Evolutionary conservation across 2,329 filamentous ascomycete genomes (phyloP).

Genomic region (Ambrosiella cleistominuta): DNA sequence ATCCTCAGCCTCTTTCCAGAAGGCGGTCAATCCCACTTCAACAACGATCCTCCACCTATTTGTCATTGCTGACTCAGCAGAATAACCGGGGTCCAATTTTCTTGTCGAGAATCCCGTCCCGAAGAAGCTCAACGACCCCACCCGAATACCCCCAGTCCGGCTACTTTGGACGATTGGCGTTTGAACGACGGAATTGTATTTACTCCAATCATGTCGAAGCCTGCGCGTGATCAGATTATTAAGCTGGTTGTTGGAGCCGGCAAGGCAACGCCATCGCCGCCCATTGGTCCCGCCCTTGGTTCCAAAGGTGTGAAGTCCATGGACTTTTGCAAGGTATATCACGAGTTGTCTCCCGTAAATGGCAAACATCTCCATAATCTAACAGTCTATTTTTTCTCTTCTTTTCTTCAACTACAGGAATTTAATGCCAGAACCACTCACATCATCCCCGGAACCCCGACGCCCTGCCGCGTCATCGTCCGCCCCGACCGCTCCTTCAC

Average conservation of each 20-base stretch:
- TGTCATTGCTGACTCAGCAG: constrained; percentile 8
- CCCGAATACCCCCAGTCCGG: too few species aligned
- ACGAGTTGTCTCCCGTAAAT: background rate
- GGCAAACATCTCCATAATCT: background rate
- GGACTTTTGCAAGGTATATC: constrained; percentile 88
- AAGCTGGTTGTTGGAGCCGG: constrained; percentile 96
- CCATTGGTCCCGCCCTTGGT: constrained; percentile 87
- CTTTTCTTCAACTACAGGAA: constrained; percentile 40
- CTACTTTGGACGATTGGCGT: background rate
- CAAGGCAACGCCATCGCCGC: constrained; percentile 84
- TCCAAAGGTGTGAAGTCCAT: constrained; percentile 98
- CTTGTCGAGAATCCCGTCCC: background rate
- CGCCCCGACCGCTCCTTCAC: constrained; percentile 83
- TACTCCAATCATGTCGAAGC: constrained; percentile 33
- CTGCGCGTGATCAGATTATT: constrained; percentile 54
- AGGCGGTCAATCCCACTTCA: constrained; percentile 6
- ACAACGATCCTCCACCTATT: too few species aligned
- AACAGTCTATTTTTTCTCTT: background rate
- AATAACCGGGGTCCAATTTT: constrained; percentile 8
- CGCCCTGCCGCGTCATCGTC: constrained; percentile 80
- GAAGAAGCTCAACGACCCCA: too few species aligned
- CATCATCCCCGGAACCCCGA: constrained; percentile 64
- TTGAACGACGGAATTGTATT: background rate
- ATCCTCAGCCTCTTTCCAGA: background rate
- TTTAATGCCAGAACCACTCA: constrained; percentile 91